These are phyloP conservation scores for Triticum urartu DNA, from an alignment of 176 grass and related monocot genomes.

Conservation along the genomic window DNA sequence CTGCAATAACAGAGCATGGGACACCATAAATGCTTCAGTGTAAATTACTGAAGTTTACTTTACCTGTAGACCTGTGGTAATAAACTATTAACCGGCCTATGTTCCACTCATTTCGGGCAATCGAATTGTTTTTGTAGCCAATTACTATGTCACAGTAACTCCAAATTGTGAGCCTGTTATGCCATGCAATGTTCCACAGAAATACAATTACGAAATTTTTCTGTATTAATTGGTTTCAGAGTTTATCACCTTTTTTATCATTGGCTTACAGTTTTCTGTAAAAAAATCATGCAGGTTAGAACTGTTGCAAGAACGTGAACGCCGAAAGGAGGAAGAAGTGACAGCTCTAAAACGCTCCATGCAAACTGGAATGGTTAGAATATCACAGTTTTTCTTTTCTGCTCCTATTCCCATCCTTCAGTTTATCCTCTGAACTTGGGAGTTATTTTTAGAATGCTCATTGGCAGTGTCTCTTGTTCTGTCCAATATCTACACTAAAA, in stretches of 20 bases:
- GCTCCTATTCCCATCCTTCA: background rate
- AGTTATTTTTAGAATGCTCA: background rate
- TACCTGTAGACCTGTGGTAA: background rate
- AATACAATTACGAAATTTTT: background rate
- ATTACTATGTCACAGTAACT: background rate
- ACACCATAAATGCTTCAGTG: background rate
- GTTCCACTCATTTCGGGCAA: conserved; percentile 14
- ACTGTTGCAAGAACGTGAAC: conserved; percentile 81
- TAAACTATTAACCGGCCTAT: background rate
- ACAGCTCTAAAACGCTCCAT: conserved; percentile 86
- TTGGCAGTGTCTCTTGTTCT: no score
- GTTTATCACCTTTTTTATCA: background rate
- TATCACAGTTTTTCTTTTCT: background rate
- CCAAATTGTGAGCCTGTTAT: background rate
- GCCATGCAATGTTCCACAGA: background rate
- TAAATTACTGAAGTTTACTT: background rate
- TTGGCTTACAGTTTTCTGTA: background rate
- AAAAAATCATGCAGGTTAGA: conserved; percentile 56
- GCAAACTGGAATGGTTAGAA: conserved; percentile 94
- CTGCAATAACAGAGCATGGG: background rate
- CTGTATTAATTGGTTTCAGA: background rate
- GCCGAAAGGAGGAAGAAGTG: conserved; percentile 83
- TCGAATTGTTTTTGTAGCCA: background rate
- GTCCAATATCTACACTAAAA: no score
- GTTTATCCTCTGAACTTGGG: background rate